Percentiles rank a stretch among this genome's conserved stretches.
These are phyloP conservation scores for Usnea hakonensis DNA, from an alignment of 495 filamentous ascomycete genomes.

Conservation along the genomic window DNA sequence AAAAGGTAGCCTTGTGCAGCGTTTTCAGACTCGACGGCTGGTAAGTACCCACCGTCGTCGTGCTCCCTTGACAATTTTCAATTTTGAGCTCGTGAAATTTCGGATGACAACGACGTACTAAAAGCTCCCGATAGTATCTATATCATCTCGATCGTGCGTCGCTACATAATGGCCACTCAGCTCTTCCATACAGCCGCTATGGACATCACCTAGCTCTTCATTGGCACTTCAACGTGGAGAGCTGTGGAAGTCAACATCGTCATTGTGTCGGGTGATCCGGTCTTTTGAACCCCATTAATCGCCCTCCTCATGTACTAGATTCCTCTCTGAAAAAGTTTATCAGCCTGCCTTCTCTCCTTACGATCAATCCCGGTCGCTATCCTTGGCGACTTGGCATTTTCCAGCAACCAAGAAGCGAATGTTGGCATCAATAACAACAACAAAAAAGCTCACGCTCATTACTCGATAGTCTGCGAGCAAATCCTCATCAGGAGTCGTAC, in stretches of 20 bases:
- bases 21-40: conserved; percentile 17
- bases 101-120: background rate
- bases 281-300: too few species aligned
- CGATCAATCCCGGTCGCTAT: conserved; percentile 1
- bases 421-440: background rate
- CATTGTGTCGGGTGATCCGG: conserved; percentile 2
- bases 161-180: conserved; percentile 5
- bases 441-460: too few species aligned
- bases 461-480: too few species aligned
- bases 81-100: background rate
- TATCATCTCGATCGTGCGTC: conserved; percentile 8
- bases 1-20: conserved; percentile 14
- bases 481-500: background rate
- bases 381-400: background rate
- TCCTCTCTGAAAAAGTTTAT: background rate
- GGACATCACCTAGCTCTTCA: conserved; percentile 13
- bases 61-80: background rate
- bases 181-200: background rate
- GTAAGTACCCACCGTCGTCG: conserved; percentile 7
- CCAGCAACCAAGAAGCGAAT: background rate
- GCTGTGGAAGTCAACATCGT: conserved; percentile 13
- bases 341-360: conserved; percentile 11
- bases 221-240: conserved; percentile 9
- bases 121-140: background rate
- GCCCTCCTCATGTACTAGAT: background rate